Percentiles rank a stretch among this genome's conserved stretches.
phyloP scores from a whole-genome alignment of 768 basidiomycete genomes.

The Amanita inopinata region DNA sequence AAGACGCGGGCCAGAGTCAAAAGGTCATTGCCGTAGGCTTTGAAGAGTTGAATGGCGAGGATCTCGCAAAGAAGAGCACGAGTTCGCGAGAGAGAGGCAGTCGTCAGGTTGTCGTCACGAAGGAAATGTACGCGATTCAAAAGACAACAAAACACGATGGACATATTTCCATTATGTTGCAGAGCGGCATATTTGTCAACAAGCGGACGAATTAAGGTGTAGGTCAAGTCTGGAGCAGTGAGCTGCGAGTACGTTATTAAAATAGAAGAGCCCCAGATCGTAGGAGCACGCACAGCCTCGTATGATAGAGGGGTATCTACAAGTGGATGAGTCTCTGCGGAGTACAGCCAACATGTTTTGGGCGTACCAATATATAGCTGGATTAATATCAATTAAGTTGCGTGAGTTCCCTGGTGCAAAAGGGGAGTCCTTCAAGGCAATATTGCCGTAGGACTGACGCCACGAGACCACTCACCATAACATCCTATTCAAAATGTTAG shows the following conservation, averaged over 20 bases:
- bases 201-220: slow-evolving; percentile 81
- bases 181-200: slow-evolving; percentile 76
- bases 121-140: slow-evolving; percentile 81
- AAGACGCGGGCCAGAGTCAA: slow-evolving; percentile 61
- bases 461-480: slow-evolving; percentile 45
- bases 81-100: slow-evolving; percentile 57
- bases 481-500: slow-evolving; percentile 43
- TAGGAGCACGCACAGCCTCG: slow-evolving; percentile 50
- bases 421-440: too few species aligned
- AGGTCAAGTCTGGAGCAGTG: slow-evolving; percentile 79
- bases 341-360: background rate
- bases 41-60: slow-evolving; percentile 71
- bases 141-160: slow-evolving; percentile 81
- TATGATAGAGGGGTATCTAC: slow-evolving; percentile 77
- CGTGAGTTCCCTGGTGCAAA: too few species aligned
- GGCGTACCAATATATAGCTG: slow-evolving; percentile 65
- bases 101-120: slow-evolving; percentile 66
- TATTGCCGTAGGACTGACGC: too few species aligned
- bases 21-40: slow-evolving; percentile 59
- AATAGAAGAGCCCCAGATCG: background rate
- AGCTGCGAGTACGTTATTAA: slow-evolving; percentile 34
- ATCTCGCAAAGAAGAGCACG: slow-evolving; percentile 85
- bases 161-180: slow-evolving; percentile 67
- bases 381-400: background rate
- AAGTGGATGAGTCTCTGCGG: slow-evolving; percentile 7